Conservation (phyloP, 345 rosid genomes). For the Toxicodendron radicans region DNA sequence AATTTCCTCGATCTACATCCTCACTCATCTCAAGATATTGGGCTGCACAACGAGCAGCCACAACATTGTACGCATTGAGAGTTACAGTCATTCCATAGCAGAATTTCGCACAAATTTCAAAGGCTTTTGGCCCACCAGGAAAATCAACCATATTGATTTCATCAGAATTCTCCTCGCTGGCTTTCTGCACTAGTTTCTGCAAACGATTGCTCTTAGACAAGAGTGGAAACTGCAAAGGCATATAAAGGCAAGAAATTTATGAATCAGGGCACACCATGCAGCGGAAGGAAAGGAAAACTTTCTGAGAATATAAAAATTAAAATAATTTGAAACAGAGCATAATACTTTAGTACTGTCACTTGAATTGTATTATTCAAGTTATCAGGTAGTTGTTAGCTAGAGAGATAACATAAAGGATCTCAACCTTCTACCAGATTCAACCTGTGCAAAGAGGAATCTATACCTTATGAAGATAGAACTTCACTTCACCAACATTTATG, state of each 20-base stretch:
- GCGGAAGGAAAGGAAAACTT: background rate
- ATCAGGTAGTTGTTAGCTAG: no score
- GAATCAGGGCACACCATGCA: background rate
- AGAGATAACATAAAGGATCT: background rate
- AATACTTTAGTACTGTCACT: no score
- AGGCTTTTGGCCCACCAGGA: constrained; percentile 88
- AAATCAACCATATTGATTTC: constrained; percentile 62
- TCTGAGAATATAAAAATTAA: no score
- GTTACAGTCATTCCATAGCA: constrained; percentile 92
- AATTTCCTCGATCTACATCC: constrained; percentile 75
- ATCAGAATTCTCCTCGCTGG: constrained; percentile 50
- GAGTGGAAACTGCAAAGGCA: constrained; percentile 76
- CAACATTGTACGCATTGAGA: constrained; percentile 82
- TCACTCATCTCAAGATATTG: constrained; percentile 95
- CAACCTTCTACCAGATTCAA: background rate
- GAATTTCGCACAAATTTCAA: constrained; percentile 93
- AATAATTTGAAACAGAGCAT: no score
- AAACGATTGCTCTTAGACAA: constrained; percentile 76
- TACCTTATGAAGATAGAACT: constrained; percentile 92
- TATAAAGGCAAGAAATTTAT: constrained; percentile 4
- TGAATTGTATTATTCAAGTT: no score
- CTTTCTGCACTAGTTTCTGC: constrained; percentile 60
- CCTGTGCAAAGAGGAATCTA: background rate
- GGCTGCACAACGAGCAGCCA: constrained; percentile 84
- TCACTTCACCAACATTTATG: constrained; percentile 66